A percentile compares a stretch with the other conserved stretches of the same genome.
These are phyloP conservation scores for Geranomyces michiganensis DNA, from an alignment of 192 early-diverging fungal genomes.

Conservation along the genomic window DNA sequence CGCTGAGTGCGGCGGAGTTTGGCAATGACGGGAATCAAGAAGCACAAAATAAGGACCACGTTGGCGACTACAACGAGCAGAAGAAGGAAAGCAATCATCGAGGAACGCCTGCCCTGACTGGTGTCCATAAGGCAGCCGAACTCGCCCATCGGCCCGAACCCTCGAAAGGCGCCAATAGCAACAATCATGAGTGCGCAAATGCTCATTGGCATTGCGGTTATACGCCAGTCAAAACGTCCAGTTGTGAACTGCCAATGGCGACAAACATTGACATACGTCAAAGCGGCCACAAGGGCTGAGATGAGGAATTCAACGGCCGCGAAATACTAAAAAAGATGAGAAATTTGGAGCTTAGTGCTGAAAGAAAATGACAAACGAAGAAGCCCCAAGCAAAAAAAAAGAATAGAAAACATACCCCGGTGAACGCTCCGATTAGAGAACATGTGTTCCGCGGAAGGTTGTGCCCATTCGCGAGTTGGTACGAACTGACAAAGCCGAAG, in stretches of 20 bases:
- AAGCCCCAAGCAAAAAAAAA: neutral
- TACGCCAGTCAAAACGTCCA: constrained; percentile 10
- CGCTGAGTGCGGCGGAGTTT: neutral
- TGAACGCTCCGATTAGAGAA: neutral
- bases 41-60: neutral
- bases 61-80: neutral
- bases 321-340: neutral
- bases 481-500: neutral
- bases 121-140: constrained; percentile 14
- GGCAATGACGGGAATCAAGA: neutral
- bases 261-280: constrained; percentile 9
- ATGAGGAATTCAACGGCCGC: constrained; percentile 8
- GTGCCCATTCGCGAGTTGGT: neutral
- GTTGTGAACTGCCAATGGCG: constrained; percentile 7
- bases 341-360: neutral
- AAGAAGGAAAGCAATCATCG: neutral
- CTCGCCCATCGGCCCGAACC: neutral
- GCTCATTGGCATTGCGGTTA: neutral
- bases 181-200: neutral
- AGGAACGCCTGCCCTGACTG: neutral
- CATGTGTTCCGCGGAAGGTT: neutral
- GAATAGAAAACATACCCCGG: neutral
- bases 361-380: neutral
- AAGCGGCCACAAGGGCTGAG: neutral
- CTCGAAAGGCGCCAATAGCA: neutral